Percentiles rank a stretch among this genome's conserved stretches.
phyloP scores from a whole-genome alignment of 805 yeast genomes.

The Myxozyma udenii region DNA sequence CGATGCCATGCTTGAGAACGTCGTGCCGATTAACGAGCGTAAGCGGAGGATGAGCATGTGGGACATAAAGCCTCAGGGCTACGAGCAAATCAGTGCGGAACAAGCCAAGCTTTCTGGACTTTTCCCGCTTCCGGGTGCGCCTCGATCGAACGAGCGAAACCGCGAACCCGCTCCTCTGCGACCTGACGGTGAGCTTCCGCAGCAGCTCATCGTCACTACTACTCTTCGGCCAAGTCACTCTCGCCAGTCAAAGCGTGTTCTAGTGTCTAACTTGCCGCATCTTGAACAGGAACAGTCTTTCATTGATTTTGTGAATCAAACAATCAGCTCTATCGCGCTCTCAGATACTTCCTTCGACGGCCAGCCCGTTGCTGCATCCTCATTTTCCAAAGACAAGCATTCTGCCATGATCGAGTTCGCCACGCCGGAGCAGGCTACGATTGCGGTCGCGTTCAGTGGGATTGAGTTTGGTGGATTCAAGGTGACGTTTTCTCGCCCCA shows the following conservation, averaged over 20 bases:
- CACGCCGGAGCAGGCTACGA: constrained; percentile 54
- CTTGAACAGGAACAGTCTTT: constrained; percentile 13
- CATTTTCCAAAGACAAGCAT: constrained; percentile 20
- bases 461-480: constrained; percentile 35
- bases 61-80: constrained; percentile 71
- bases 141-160: constrained; percentile 31
- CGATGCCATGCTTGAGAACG: constrained; percentile 40
- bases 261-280: constrained; percentile 23
- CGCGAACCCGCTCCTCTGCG: neutral
- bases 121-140: constrained; percentile 71
- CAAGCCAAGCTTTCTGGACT: constrained; percentile 76
- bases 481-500: constrained; percentile 45
- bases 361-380: constrained; percentile 16
- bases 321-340: constrained; percentile 24
- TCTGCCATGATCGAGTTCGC: constrained; percentile 52
- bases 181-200: constrained; percentile 6
- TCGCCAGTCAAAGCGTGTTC: constrained; percentile 29
- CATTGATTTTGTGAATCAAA: constrained; percentile 20
- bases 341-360: neutral
- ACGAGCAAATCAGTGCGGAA: constrained; percentile 69
- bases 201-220: constrained; percentile 19
- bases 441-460: constrained; percentile 46
- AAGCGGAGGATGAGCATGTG: constrained; percentile 54
- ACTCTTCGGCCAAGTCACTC: constrained; percentile 25
- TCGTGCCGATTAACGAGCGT: constrained; percentile 52